Base-by-base conservation (phyloP, 306 rosid species). In the Cicer judaicum region DNA sequence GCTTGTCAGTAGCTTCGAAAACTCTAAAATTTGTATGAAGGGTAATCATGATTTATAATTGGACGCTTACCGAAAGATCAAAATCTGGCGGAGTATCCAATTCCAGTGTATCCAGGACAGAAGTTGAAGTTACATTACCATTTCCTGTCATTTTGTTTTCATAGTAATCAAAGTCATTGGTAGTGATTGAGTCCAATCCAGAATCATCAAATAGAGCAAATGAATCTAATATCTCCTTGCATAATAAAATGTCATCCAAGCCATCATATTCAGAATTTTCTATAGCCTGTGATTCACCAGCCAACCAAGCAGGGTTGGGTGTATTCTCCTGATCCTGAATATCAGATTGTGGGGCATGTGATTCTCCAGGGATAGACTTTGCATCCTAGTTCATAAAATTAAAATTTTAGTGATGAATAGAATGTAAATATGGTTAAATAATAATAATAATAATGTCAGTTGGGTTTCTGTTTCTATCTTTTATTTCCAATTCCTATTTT, bases 1-100 rank as follows among this genome's bases (percentile, higher is more conserved):
- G 57, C 76, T 83, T 29, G 42, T 57, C 55, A 59, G 13, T 57
- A 46, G 24, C 57, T 38, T 10, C 18, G 57, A 75, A 76, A 61
- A 9, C 55, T 65, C 19, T 55, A 43, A 52, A 67, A 79, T 52
- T 57, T 60, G 38, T 47, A 67, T 65, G 18, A 48, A 48, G 59
- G 57, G 70, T 43, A 73, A 53, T 21, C 59, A 18, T 8, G 34
- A 34, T 29, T n/a, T 5, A 60, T 59, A 34, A 55, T 13, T 1
- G 6, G 81, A 76, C 70, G 62, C 96, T 87, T 85, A 94, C 98
- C 50, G 84, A 19, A 19, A 88, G 85, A 59, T 78, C 89, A 77
- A 84, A 91, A 82, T 94, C 97, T n/a, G 95, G 97, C 15, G 89
- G 93, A 79, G 88, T 77, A 54, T 70, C 98, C 62, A 94, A 64